Percentiles rank a stretch among this genome's conserved stretches.
Conservation (phyloP, 257 asterid species). For the Primulina huaijiensis region DNA sequence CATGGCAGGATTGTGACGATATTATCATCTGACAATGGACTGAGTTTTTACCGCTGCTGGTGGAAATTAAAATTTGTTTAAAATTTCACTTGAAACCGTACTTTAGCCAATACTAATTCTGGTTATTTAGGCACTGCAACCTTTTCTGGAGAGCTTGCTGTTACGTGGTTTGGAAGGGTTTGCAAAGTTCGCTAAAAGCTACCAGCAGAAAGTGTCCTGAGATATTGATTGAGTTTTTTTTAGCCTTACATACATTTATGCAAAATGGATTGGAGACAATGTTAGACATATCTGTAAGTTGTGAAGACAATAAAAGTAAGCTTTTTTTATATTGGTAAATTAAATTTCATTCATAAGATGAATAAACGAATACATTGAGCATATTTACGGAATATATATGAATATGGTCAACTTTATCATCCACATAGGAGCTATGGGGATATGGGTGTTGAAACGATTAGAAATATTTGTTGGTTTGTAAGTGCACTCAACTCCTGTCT, state of each 20-base stretch:
- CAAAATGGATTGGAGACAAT: conserved; percentile 1
- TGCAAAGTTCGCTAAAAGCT: conserved; percentile 51
- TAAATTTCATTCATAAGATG: too few relatives aligned
- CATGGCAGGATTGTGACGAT: too few relatives aligned
- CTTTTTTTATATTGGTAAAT: too few relatives aligned
- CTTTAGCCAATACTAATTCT: background rate
- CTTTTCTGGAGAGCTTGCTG: conserved; percentile 76
- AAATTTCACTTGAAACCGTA: background rate
- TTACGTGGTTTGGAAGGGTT: conserved; percentile 57
- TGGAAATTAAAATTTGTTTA: background rate
- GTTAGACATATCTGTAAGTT: background rate
- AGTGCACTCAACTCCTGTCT: too few relatives aligned
- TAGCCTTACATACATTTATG: conserved; percentile 13
- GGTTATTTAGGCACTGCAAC: conserved; percentile 67
- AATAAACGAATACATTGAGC: too few relatives aligned
- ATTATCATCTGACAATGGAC: background rate
- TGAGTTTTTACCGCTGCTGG: background rate
- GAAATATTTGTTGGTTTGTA: too few relatives aligned
- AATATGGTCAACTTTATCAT: too few relatives aligned
- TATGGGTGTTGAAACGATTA: too few relatives aligned
- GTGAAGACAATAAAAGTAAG: background rate
- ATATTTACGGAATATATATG: too few relatives aligned
- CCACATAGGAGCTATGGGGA: too few relatives aligned
- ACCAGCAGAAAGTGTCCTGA: conserved; percentile 39
- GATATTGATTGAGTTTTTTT: conserved; percentile 3